These are phyloP conservation scores for Ambrosia hybrid DNA, from an alignment of 140 eudicot species.

Conservation along the genomic window DNA sequence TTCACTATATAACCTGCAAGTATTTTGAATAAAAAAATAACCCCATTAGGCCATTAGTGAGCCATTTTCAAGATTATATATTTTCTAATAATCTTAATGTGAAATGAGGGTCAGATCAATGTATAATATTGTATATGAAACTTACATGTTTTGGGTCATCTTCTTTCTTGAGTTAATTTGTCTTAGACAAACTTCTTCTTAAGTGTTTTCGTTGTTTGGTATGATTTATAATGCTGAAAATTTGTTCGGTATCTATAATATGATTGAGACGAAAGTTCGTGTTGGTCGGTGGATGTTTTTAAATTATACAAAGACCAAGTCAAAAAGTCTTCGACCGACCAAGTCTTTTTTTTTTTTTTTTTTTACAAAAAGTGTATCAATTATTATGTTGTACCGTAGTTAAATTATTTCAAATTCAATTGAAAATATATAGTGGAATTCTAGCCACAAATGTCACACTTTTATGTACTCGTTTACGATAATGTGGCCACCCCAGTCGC, in stretches of 20 bases:
- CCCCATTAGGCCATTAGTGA: not conserved
- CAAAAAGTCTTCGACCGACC: not conserved
- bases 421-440: not conserved
- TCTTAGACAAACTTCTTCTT: not conserved
- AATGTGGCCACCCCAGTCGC: not conserved
- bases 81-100: not conserved
- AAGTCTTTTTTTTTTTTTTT: not conserved
- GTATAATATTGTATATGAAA: not conserved
- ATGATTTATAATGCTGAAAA: not conserved
- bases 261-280: not conserved
- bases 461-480: not conserved
- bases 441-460: not conserved
- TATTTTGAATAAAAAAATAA: not conserved
- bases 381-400: no score
- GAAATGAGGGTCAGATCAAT: not conserved
- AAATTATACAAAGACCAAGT: conserved; percentile 2
- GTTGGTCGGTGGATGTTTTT: not conserved
- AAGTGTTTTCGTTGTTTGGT: not conserved
- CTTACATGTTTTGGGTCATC: conserved; percentile 17
- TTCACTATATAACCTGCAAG: conserved; percentile 43
- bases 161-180: conserved; percentile 1
- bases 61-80: not conserved
- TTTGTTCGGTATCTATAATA: not conserved
- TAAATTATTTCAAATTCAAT: not conserved
- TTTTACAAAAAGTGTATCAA: not conserved